Base-by-base conservation (phyloP, 768 basidiomycete genomes). In the Rubroboletus satanas region DNA sequence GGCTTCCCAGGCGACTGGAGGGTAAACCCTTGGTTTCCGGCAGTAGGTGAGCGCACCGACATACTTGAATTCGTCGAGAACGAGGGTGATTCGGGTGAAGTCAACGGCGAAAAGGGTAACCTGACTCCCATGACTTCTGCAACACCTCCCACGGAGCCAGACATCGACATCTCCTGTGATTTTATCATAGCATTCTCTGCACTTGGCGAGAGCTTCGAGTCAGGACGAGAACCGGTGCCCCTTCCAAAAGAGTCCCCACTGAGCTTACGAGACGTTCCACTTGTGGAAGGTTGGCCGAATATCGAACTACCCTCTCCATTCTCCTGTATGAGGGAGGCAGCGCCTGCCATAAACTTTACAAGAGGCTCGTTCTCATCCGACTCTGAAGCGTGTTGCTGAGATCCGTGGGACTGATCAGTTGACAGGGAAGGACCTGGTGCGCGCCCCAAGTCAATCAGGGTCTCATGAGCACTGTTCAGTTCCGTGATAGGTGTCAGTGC, bases 401-500 rank as follows among this genome's bases (percentile, higher is more conserved):
- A 52, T 36, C 36, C 60, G 7, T 48, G 49, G 15, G 58, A 35
- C 33, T 69, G 66, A 29, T 66, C 64, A 7, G 38, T 23, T 4
- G 64, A 54, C 23, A 58, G 31, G 37, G 66, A 61, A 39, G 44
- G 59, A 14, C 57, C 66, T 0, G 28, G 54, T n/a, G 55, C 12
- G 15, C 37, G 63, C 18, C 52, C 21, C 23, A 63, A 51, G 49
- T 69, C 71, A 17, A 50, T 41, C 43, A 36, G 5, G 4, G 73
- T 74, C 36, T 74, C 70, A 3, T 54, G 63, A 7, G 66, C 61
- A 41, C 61, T 64, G 60, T 71, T 75, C 15, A 70, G 62, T 65
- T 91, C 89, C 3, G 83, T 83, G 56, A 90, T 90, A 8, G 88
- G 87, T 3, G 88, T 81, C 54, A 89, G 68, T 7, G 74, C 59